Evolutionary conservation across 768 basidiomycete genomes (phyloP).

Genomic region (Mycena olivaceomarginata): DNA sequence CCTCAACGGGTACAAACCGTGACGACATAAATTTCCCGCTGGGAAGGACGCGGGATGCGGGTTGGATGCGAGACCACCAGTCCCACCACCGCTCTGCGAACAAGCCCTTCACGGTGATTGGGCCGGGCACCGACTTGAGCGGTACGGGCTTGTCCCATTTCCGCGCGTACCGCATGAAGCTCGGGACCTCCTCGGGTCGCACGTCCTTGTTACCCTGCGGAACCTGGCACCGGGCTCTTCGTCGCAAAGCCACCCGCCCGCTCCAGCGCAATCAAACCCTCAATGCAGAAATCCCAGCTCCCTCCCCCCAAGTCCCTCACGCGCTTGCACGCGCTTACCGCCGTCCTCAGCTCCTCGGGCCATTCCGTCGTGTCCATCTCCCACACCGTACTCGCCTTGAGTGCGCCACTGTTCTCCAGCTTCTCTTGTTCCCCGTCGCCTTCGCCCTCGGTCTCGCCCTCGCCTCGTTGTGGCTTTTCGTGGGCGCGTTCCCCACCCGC

Average conservation of each 20-base stretch:
- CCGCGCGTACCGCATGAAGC: background rate
- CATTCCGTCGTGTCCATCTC: too few species aligned
- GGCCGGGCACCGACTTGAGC: background rate
- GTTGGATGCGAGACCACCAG: background rate
- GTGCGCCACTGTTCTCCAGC: too few species aligned
- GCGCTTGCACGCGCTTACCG: too few species aligned
- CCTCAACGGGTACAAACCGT: background rate
- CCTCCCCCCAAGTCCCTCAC: too few species aligned
- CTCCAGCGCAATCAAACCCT: background rate
- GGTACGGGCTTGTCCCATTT: background rate
- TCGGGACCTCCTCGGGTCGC: background rate
- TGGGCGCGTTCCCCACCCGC: too few species aligned
- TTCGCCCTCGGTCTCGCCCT: background rate
- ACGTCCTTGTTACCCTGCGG: background rate
- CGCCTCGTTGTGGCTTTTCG: too few species aligned
- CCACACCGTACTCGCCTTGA: too few species aligned
- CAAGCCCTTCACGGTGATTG: background rate
- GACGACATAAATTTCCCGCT: background rate
- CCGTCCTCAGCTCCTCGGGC: too few species aligned
- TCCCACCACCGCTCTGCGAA: background rate
- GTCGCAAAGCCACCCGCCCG: background rate
- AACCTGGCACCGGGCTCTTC: background rate
- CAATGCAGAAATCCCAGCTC: background rate
- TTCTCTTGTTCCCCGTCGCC: too few species aligned
- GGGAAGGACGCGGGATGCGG: background rate